Evolutionary conservation across 768 basidiomycete species (phyloP).

Genomic region (Tricholoma sp.): DNA sequence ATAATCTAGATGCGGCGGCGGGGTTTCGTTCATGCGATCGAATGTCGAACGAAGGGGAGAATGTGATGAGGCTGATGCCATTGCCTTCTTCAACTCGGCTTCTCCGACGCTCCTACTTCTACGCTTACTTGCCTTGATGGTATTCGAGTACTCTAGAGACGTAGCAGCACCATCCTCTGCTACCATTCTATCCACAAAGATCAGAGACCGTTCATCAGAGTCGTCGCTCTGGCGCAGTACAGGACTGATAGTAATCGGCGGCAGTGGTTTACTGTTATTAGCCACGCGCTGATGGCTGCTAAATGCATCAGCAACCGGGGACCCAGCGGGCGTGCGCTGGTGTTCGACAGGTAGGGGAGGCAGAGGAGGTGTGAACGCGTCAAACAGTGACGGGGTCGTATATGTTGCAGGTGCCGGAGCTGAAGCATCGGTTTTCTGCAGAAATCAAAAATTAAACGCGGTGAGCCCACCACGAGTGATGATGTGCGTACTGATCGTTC

Average conservation of each 20-base stretch:
- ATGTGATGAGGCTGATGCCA: slow-evolving; percentile 29
- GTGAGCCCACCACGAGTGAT: slow-evolving; percentile 10
- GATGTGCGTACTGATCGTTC: slow-evolving; percentile 58
- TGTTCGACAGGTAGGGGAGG: slow-evolving; percentile 46
- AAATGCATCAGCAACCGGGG: slow-evolving; percentile 52
- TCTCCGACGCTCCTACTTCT: slow-evolving; percentile 74
- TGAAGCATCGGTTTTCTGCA: slow-evolving; percentile 54
- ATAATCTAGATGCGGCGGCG: slow-evolving; percentile 25
- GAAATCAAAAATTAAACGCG: slow-evolving; percentile 11
- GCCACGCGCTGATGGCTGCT: slow-evolving; percentile 24
- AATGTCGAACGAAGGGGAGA: slow-evolving; percentile 31
- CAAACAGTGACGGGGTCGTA: slow-evolving; percentile 37
- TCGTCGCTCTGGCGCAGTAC: slow-evolving; percentile 34
- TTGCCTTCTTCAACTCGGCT: slow-evolving; percentile 47
- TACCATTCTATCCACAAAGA: slow-evolving; percentile 47
- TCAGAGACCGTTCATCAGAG: slow-evolving; percentile 50
- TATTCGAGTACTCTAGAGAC: slow-evolving; percentile 13
- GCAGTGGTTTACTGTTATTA: slow-evolving; percentile 57
- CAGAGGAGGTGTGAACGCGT: slow-evolving; percentile 44
- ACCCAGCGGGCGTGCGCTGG: slow-evolving; percentile 29
- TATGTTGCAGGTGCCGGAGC: slow-evolving; percentile 32
- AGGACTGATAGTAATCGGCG: slow-evolving; percentile 43
- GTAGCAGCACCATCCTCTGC: slow-evolving; percentile 26
- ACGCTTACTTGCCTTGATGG: slow-evolving; percentile 39
- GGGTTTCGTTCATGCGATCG: slow-evolving; percentile 13